Evolutionary conservation across 805 yeast genomes (phyloP), one percentile per base, ranked within the genome.

Genomic region (Yarrowia sp.): DNA sequence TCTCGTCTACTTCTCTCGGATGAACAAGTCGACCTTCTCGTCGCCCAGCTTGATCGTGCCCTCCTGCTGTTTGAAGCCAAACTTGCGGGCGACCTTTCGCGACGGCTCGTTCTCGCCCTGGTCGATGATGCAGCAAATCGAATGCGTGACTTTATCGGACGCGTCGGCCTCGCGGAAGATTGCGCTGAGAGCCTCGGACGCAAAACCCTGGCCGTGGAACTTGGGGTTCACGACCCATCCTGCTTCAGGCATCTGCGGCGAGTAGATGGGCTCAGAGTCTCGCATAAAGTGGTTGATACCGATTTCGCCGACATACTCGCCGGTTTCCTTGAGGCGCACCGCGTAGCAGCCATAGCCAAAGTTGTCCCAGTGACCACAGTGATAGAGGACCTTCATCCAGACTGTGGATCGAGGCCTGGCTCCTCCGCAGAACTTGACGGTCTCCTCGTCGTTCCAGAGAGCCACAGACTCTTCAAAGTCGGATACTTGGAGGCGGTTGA

Each of bases 181-280:
- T 1, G 58, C 58, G 6, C 7, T 33, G 24, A 51, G 24, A 1
- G 58, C 58, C n/a, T 51, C 58, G 0, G 42, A 12, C 6, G 58
- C 58, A 35, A 29, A 14, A 1, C 58, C 58, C 31, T 33, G 22
- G 6, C 58, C 58, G 7, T 51, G 58, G 13, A 2, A 33, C 24
- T 32, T 51, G 25, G 58, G 58, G n/a, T 51, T 35, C 24, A 51
- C 32, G 4, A 51, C 58, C 58, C 58, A 51, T 5, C 58, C 58
- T 2, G 42, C 58, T 16, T 51, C 58, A 3, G 58, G 58, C 58
- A 51, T 51, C 3, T 22, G 31, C n/a, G 58, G 42, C n/a, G 58
- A 51, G 42, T 51, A 51, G 3, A 4, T 16, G 8, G 58, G 58
- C n/a, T 33, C 16, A 16, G 58, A 51, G 36, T 51, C 58, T 24